Percentiles rank a stretch among this genome's conserved stretches.
Evolutionary conservation across 805 yeast species (phyloP).

Genomic region (Candida nonsorbophila): DNA sequence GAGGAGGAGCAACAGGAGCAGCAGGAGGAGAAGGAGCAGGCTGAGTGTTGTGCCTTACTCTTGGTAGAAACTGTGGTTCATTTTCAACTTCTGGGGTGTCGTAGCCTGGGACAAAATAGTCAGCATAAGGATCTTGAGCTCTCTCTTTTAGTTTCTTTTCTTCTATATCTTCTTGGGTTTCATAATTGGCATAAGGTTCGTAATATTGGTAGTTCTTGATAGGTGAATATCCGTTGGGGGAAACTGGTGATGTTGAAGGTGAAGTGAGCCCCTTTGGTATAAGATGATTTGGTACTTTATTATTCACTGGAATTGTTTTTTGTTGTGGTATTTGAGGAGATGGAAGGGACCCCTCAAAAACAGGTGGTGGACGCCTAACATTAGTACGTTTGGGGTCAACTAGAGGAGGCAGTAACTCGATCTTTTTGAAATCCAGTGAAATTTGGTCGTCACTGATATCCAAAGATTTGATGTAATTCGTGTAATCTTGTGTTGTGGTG

Average conservation of each 20-base stretch:
- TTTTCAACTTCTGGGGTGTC: too few species aligned
- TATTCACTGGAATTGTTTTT: too few species aligned
- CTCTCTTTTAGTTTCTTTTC: conserved; percentile 4
- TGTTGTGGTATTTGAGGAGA: conserved; percentile 2
- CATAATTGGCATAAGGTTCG: conserved; percentile 23
- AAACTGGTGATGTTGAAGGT: too few species aligned
- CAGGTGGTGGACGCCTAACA: not conserved
- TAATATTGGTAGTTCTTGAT: conserved; percentile 11
- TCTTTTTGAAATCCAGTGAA: too few species aligned
- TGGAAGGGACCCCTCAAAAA: conserved; percentile 1
- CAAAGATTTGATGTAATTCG: conserved; percentile 14
- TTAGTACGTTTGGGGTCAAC: too few species aligned
- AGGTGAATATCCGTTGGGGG: not conserved
- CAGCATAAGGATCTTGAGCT: conserved; percentile 21
- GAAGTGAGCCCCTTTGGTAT: too few species aligned
- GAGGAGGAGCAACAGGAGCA: too few species aligned
- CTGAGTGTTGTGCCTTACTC: too few species aligned
- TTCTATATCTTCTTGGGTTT: conserved; percentile 13
- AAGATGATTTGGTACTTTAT: too few species aligned
- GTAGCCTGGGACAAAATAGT: conserved; percentile 18
- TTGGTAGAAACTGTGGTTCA: too few species aligned
- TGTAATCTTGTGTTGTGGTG: conserved; percentile 16
- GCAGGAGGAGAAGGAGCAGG: too few species aligned
- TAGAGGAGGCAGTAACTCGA: too few species aligned
- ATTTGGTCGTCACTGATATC: conserved; percentile 13